Evolutionary conservation across 495 filamentous ascomycete genomes (phyloP).

Genomic region (Hypomontagnella submonticulosa): DNA sequence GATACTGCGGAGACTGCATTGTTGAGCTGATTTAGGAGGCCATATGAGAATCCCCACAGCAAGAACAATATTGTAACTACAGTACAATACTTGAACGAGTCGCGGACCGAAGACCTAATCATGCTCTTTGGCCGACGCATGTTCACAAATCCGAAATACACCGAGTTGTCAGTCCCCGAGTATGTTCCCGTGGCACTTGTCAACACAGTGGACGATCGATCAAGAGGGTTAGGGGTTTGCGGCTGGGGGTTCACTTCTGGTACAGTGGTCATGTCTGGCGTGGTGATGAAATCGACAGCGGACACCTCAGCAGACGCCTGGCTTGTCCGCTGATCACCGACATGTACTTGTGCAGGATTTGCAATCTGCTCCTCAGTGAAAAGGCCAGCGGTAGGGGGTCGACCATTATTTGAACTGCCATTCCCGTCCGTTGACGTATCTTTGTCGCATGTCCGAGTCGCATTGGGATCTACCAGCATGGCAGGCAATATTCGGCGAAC

Average conservation of each 20-base stretch:
- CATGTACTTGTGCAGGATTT: conserved; percentile 41
- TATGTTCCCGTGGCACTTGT: conserved; percentile 34
- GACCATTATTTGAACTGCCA: conserved; percentile 35
- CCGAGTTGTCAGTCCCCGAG: conserved; percentile 45
- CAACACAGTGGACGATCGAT: conserved; percentile 32
- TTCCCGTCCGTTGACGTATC: conserved; percentile 38
- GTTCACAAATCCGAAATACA: conserved; percentile 85
- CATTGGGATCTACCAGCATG: conserved; percentile 66
- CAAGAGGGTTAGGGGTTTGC: conserved; percentile 21
- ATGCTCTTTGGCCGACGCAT: conserved; percentile 82
- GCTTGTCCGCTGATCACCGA: conserved; percentile 42
- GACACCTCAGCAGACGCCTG: conserved; percentile 63
- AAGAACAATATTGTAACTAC: conserved; percentile 85
- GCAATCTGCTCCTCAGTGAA: conserved; percentile 17
- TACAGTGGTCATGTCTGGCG: conserved; percentile 64
- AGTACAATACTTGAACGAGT: conserved; percentile 62
- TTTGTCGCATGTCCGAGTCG: conserved; percentile 47
- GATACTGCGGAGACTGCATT: conserved; percentile 59
- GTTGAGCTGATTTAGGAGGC: conserved; percentile 81
- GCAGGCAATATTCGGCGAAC: conserved; percentile 78
- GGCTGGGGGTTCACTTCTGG: conserved; percentile 54
- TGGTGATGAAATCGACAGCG: conserved; percentile 69
- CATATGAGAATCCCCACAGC: conserved; percentile 89
- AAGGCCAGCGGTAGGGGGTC: conserved; percentile 17
- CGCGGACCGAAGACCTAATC: conserved; percentile 62